Evolutionary conservation across 1,139 yeast species (phyloP), one percentile per base, ranked within the genome.

Genomic region (Torulaspora globosa): DNA sequence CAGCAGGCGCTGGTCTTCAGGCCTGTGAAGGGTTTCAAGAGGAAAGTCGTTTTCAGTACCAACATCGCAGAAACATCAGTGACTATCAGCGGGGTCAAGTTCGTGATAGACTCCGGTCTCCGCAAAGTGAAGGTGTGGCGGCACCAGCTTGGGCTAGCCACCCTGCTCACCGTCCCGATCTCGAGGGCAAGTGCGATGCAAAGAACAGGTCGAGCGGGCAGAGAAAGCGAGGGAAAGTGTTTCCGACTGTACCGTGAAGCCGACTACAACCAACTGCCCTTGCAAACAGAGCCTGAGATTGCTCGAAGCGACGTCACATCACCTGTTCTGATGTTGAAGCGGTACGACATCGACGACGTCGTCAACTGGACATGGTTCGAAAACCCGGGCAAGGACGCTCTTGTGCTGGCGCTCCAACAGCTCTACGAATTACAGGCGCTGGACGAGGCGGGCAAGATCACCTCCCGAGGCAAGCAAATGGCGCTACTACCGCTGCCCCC

Each of bases 121-220:
- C 74, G 97, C 48, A 94, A 92, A 62, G 94, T 90, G 14, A 86
- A 92, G 56, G 94, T 90, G 1, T 92, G 97, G 96, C 79, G 92
- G 58, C 96, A 92, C 59, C 89, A 84, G 57, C 70, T 90, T 35
- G 97, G 97, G 0, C 74, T 92, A 37, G 94, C 96, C 10, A 86
- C 97, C 0, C 76, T 92, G 60, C 71, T 90, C 41, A 89, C 97
- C 0, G 88, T 94, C 0, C 92, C 98, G 1, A 83, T 94, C 15
- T 89, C 97, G 0, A 89, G 86, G 60, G 95, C 97, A 0, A 85
- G 96, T 34, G 98, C 98, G 0, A 79, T 84, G 36, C 99, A 92
- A 70, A 75, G 99, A 68, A 83, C 94, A 48, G 99, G 99, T 65
- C 86, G 99, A 75, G 98, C 98, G 23, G 99, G 99, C 55, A 87